Evolutionary conservation across 2,329 filamentous ascomycete species (phyloP), one percentile per base, ranked within the genome.

Genomic region (Claviceps sp.): DNA sequence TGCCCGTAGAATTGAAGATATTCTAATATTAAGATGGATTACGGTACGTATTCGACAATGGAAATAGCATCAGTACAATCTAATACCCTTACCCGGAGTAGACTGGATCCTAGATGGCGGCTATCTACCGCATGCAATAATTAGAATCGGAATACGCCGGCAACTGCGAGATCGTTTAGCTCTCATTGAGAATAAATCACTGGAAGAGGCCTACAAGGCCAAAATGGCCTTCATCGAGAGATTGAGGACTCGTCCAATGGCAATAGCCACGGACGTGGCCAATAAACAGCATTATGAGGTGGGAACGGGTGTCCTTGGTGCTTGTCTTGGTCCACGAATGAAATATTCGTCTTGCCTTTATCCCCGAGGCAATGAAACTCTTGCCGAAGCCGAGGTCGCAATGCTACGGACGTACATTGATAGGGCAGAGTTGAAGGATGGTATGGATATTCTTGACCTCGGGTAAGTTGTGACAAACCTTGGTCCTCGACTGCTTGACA

Each of bases 221-320:
- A 86, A 86, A 63, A 82, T 84, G 76, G 67, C 68, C 23, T 86
- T 82, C 61, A 72, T 86, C 11, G 69, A 77, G 49, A 65, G 72
- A 3, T 70, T 85, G n/a, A 73, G 79, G 20, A 70, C 67, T 16
- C 71, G 75, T 38, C 81, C 82, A 11, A 85, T 86, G 55, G 83
- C 83, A n/a, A 75, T 86, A 57, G 79, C 83, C 63, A 85, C 82
- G 1, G 73, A 71, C 3, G 68, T 73, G 2, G 82, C 83, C 22
- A 86, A 86, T 62, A 69, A 76, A 59, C 83, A 86, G 71, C 83
- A 86, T 65, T 86, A 87, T 61, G 83, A 86, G 66, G 82, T 86
- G 42, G 80, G 79, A 40, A 84, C 82, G 0, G 79, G 78, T 3
- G 77, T 86, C 23, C 64, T 86, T 42, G 66, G 68, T 29, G 76